Evolutionary conservation across 202 grass and related monocot genomes (phyloP).

Genomic region (Carex arenaria): DNA sequence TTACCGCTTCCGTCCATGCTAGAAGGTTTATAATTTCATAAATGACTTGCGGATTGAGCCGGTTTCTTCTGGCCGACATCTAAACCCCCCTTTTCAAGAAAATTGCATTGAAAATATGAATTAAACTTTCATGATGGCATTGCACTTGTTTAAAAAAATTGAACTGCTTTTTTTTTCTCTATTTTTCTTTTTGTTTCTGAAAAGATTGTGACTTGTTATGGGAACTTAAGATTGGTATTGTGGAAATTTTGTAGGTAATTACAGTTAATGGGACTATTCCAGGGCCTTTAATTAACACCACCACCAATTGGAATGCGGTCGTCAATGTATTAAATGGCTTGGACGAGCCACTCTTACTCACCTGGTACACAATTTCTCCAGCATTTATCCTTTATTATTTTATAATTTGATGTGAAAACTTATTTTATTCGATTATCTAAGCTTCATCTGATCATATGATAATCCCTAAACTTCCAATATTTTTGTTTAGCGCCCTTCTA

Average conservation of each 20-base stretch:
- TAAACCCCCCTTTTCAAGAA: background rate
- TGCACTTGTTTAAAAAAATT: background rate
- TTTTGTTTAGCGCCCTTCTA: background rate
- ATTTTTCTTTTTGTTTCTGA: background rate
- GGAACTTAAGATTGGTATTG: background rate
- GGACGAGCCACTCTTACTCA: conserved; percentile 36
- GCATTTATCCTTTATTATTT: background rate
- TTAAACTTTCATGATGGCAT: background rate
- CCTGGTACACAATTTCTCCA: conserved; percentile 28
- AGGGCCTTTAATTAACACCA: conserved; percentile 32
- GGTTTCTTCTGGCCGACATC: background rate
- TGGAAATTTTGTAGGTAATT: conserved; percentile 22
- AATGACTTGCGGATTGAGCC: background rate
- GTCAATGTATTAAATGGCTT: conserved; percentile 40
- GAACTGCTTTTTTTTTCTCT: background rate
- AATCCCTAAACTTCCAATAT: background rate
- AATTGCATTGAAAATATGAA: background rate
- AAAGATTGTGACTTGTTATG: background rate
- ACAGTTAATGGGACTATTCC: conserved; percentile 31
- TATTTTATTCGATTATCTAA: background rate
- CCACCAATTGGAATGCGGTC: conserved; percentile 37
- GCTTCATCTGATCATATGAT: background rate
- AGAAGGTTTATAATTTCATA: background rate
- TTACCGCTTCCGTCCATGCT: background rate
- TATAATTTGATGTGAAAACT: background rate